Conservation (phyloP, 164 flowering plant genomes). For the Litsea cubeba region DNA sequence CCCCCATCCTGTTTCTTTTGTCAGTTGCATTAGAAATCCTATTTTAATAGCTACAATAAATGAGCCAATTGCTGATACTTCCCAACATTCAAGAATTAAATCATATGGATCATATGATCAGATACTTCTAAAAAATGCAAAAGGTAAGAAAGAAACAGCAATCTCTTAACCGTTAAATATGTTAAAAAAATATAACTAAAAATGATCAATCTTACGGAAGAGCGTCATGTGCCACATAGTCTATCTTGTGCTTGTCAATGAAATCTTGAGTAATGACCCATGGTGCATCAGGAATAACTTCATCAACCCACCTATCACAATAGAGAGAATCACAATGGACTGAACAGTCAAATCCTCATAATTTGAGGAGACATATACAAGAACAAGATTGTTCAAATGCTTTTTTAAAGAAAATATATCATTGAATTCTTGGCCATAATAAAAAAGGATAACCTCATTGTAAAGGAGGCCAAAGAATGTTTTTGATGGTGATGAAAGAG, state of each 20-base stretch:
- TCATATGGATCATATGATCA: neutral
- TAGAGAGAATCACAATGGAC: neutral
- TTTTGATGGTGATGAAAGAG: too few relatives aligned
- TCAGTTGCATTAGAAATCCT: neutral
- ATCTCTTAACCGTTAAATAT: neutral
- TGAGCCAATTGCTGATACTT: neutral
- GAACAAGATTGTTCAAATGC: too few relatives aligned
- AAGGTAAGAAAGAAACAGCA: neutral
- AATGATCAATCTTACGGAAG: slow-evolving; percentile 75
- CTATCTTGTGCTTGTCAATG: slow-evolving; percentile 83
- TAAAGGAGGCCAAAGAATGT: too few relatives aligned
- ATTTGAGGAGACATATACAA: too few relatives aligned
- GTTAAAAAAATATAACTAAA: neutral
- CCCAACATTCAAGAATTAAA: neutral
- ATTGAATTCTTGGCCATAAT: too few relatives aligned
- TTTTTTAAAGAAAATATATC: too few relatives aligned
- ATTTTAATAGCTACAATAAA: neutral
- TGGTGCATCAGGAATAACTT: slow-evolving; percentile 98
- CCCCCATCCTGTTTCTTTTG: too few relatives aligned
- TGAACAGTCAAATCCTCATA: neutral
- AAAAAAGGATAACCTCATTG: too few relatives aligned
- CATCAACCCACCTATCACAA: slow-evolving; percentile 91
- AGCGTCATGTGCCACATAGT: slow-evolving; percentile 92
- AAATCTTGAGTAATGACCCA: slow-evolving; percentile 86
- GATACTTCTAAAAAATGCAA: neutral